Conservation (phyloP, 2,329 filamentous ascomycete genomes). For the Acrocalymma vagum region DNA sequence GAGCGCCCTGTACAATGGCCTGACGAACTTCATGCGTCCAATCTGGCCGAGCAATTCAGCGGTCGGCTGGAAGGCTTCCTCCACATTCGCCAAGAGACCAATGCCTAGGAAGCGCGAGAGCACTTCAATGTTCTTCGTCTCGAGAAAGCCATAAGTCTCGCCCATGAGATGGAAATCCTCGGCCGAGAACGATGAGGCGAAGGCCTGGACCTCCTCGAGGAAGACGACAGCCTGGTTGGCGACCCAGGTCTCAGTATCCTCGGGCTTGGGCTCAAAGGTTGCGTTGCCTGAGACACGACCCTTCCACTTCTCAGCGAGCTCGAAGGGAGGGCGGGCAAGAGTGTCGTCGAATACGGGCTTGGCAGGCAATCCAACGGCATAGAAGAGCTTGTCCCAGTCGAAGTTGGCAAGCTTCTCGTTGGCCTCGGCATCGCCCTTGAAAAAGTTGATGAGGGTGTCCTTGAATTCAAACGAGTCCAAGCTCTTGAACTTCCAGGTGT, state of each 20-base stretch:
- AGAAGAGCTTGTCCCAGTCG: conserved; percentile 92
- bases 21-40: conserved; percentile 96
- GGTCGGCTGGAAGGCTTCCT: conserved; percentile 73
- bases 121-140: conserved; percentile 87
- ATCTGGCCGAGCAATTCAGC: conserved; percentile 80
- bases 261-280: conserved; percentile 66
- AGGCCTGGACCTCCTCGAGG: conserved; percentile 78
- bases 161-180: conserved; percentile 77
- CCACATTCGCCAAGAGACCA: conserved; percentile 77
- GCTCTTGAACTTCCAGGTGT: conserved; percentile 82
- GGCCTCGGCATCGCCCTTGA: conserved; percentile 70
- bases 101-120: conserved; percentile 81
- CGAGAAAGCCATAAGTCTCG: conserved; percentile 71
- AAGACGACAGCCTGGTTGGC: conserved; percentile 94
- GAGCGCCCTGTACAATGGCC: conserved; percentile 81
- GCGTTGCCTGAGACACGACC: conserved; percentile 48
- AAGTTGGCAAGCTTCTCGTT: conserved; percentile 73
- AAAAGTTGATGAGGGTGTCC: conserved; percentile 85
- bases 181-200: conserved; percentile 68
- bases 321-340: conserved; percentile 85
- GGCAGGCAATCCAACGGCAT: conserved; percentile 84
- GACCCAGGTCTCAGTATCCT: conserved; percentile 77
- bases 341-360: conserved; percentile 92
- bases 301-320: conserved; percentile 83
- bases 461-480: conserved; percentile 96